These are phyloP conservation scores for Chenopodium quinoa DNA, from an alignment of 148 eudicot species.

Conservation along the genomic window DNA sequence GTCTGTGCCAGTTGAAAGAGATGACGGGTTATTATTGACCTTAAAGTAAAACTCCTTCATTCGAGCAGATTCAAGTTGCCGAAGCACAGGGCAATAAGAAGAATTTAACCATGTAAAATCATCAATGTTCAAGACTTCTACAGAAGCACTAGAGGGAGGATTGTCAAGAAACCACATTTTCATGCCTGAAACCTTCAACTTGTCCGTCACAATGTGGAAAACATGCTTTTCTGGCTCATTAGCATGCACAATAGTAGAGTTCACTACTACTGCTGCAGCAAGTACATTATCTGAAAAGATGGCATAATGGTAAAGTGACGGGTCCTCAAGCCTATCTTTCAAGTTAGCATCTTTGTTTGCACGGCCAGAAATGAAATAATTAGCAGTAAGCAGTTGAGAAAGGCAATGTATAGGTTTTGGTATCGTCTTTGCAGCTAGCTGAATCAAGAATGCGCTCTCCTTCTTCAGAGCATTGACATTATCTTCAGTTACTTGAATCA, in stretches of 20 bases:
- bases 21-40: conserved; percentile 75
- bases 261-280: conserved; percentile 91
- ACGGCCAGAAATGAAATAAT: conserved; percentile 57
- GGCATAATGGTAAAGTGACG: conserved; percentile 87
- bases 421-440: conserved; percentile 92
- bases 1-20: conserved; percentile 70
- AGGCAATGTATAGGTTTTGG: conserved; percentile 90
- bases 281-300: conserved; percentile 95
- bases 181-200: conserved; percentile 87
- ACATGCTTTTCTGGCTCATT: conserved; percentile 94
- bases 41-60: conserved; percentile 94
- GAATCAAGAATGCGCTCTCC: conserved; percentile 85
- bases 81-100: conserved; percentile 91
- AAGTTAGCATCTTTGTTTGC: conserved; percentile 44
- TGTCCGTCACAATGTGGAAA: conserved; percentile 94
- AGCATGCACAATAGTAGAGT: conserved; percentile 77
- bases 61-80: conserved; percentile 89
- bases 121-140: conserved; percentile 83
- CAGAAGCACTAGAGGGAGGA: conserved; percentile 58
- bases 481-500: conserved; percentile 79
- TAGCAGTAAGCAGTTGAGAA: conserved; percentile 75
- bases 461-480: conserved; percentile 63
- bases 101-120: conserved; percentile 94
- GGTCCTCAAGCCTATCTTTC: conserved; percentile 72
- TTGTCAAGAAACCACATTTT: conserved; percentile 94